phyloP scores from a whole-genome alignment of 1,284 basidiomycete genomes.

The Melampsora allii-populina region DNA sequence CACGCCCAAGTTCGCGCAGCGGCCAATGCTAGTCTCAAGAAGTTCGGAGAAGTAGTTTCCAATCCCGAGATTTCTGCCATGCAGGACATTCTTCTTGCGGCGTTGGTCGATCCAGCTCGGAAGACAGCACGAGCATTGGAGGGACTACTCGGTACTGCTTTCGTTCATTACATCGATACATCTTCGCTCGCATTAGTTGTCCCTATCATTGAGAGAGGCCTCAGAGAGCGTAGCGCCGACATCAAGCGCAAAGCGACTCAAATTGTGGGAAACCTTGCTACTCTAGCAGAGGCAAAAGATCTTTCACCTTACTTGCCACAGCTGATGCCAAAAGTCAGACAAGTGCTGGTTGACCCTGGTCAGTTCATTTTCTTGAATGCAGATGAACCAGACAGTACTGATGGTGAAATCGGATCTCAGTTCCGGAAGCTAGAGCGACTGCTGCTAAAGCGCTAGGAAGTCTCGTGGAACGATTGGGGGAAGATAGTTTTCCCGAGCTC shows the following conservation, averaged over 20 bases:
- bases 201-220: slow-evolving; percentile 90
- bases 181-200: slow-evolving; percentile 95
- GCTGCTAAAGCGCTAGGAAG: slow-evolving; percentile 97
- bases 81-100: slow-evolving; percentile 88
- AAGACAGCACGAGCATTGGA: slow-evolving; percentile 83
- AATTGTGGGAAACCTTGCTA: slow-evolving; percentile 85
- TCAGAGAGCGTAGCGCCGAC: slow-evolving; percentile 86
- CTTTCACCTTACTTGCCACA: slow-evolving; percentile 90
- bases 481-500: slow-evolving; percentile 91
- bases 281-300: slow-evolving; percentile 88
- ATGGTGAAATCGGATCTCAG: slow-evolving; percentile 52
- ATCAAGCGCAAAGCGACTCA: slow-evolving; percentile 94
- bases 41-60: slow-evolving; percentile 73
- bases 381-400: not conserved
- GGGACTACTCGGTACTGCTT: slow-evolving; percentile 84
- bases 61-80: slow-evolving; percentile 79
- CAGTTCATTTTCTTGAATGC: not conserved
- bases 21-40: slow-evolving; percentile 93
- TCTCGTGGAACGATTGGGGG: slow-evolving; percentile 91
- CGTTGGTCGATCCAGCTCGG: slow-evolving; percentile 83
- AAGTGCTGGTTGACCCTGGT: slow-evolving; percentile 67
- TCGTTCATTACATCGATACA: slow-evolving; percentile 97
- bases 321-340: slow-evolving; percentile 84
- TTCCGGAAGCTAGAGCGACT: slow-evolving; percentile 93
- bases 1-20: slow-evolving; percentile 92